These are phyloP conservation scores for Zymoseptoria pseudotritici DNA, from an alignment of 2,329 filamentous ascomycete genomes.

Conservation along the genomic window DNA sequence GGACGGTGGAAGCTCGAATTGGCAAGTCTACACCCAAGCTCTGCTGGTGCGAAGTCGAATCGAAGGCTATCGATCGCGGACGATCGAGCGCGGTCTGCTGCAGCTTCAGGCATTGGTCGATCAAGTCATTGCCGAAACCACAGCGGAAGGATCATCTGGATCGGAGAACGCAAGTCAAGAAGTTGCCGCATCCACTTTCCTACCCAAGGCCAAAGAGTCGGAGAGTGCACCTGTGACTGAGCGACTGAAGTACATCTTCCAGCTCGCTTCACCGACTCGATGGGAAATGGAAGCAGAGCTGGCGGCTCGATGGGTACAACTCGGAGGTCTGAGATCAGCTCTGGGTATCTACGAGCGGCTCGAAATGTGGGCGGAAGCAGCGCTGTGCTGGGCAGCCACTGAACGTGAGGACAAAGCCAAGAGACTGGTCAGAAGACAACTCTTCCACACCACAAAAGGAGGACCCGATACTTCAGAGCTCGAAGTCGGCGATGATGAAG, in stretches of 20 bases:
- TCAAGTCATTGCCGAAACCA: slow-evolving; percentile 83
- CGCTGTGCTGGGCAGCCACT: slow-evolving; percentile 74
- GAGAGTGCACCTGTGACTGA: slow-evolving; percentile 74
- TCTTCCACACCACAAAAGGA: slow-evolving; percentile 60
- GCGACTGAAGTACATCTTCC: slow-evolving; percentile 75
- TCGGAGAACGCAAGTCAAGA: slow-evolving; percentile 30
- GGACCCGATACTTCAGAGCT: slow-evolving; percentile 31
- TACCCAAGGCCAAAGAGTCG: slow-evolving; percentile 64
- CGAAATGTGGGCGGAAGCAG: slow-evolving; percentile 90
- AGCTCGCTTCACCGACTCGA: slow-evolving; percentile 72
- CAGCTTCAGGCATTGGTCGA: slow-evolving; percentile 94
- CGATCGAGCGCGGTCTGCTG: slow-evolving; percentile 78
- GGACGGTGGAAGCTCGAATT: slow-evolving; percentile 83
- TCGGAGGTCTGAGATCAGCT: slow-evolving; percentile 81
- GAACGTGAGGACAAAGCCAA: slow-evolving; percentile 78
- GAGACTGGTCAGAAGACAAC: slow-evolving; percentile 65
- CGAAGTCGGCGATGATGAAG: slow-evolving; percentile 33
- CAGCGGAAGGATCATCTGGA: slow-evolving; percentile 8
- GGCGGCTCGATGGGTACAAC: slow-evolving; percentile 81
- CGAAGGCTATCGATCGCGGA: slow-evolving; percentile 78
- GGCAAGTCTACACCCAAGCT: slow-evolving; percentile 95
- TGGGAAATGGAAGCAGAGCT: slow-evolving; percentile 95
- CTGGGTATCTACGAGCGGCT: slow-evolving; percentile 93
- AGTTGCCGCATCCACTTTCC: slow-evolving; percentile 59
- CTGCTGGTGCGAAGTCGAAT: slow-evolving; percentile 83